Evolutionary conservation across 371 early-diverging fungal species (phyloP), one percentile per base, ranked within the genome.

Genomic region (Fennellomyces sp.): DNA sequence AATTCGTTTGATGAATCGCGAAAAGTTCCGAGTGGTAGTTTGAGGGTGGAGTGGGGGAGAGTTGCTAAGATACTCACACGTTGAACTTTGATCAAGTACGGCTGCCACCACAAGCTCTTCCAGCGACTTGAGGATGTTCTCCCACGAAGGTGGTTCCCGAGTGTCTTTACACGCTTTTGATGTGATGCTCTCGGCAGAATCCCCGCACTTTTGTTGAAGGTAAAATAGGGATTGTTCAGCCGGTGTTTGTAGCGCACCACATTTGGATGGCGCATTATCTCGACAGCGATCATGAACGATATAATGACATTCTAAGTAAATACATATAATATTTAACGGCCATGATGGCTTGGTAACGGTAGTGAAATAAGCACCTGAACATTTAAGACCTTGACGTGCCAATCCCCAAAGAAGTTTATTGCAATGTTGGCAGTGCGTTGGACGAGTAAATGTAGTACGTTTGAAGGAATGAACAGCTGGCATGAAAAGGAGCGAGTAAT

Each of bases 1-100:
- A 56, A 73, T 73, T 49, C 76, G 54, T n/a, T 70, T 64, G 0
- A 71, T 66, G 52, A 78, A 78, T n/a, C 73, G 58, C 5, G 73
- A 56, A 49, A 75, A 78, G 49, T 78, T 78, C 28, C 69, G 68
- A 3, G 73, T 63, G 13, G 76, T 73, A 12, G 60, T 64, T 38
- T 78, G 75, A 19, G 75, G 67, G 49, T 70, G 66, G 1, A 78
- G 27, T n/a, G 74, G 69, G 2, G 77, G 69, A 31, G 63, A 57
- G 49, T 66, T 66, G 10, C 60, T 65, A 2, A 75, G 48, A 38
- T 78, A 75, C 27, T 68, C 62, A 27, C 61, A 70, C 0, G 55
- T 45, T 2, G 73, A 68, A 13, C 10, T n/a, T n/a, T 26, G 12
- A 26, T 72, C 67, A 45, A 69, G 54, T 17, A 72, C 64, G 5